Base-by-base conservation (phyloP, 306 rosid species). In the Medicago lupulina region DNA sequence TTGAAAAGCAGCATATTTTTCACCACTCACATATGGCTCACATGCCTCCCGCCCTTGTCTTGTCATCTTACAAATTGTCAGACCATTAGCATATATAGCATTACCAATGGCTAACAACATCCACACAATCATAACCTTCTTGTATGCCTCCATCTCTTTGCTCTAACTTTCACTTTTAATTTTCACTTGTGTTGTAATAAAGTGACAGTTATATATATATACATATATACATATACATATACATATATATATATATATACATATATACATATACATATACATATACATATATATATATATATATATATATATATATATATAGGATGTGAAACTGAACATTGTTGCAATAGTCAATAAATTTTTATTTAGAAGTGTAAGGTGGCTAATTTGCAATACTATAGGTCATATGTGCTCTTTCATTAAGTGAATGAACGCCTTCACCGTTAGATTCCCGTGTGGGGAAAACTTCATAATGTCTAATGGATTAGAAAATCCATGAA, bases 31-130 rank as follows among this genome's bases (percentile, higher is more conserved):
- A 6, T 70, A 62, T 0, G 86, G 83, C 15, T n/a, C 2, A 13
- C 96, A 90, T 36, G 81, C 28, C 8, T 41, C 62, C 2, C 80
- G 12, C 13, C 75, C 86, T 1, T 57, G 49, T n/a, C 1, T 13
- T 1, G 80, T 36, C 82, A 85, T 55, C 2, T 9, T 13, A 12
- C 88, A 85, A 9, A 85, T 5, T 3, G 18, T 7, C 1, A 66
- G 76, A 0, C 71, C 82, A 41, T 68, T 71, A 6, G 38, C 36
- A 21, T 21, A 1, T 21, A 21, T 21, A 21, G 23, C 1, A 21
- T 21, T 21, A 21, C 23, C 23, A 73, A 76, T 74, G 34, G 15
- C 63, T 39, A 78, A 16, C 49, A 85, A 19, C 39, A 81, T 7
- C 15, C 44, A 70, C 17, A 81, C 9, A 31, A 65, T 39, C 81